Evolutionary conservation across 306 rosid genomes (phyloP), one percentile per base, ranked within the genome.

Genomic region (Cucumis sativus): DNA sequence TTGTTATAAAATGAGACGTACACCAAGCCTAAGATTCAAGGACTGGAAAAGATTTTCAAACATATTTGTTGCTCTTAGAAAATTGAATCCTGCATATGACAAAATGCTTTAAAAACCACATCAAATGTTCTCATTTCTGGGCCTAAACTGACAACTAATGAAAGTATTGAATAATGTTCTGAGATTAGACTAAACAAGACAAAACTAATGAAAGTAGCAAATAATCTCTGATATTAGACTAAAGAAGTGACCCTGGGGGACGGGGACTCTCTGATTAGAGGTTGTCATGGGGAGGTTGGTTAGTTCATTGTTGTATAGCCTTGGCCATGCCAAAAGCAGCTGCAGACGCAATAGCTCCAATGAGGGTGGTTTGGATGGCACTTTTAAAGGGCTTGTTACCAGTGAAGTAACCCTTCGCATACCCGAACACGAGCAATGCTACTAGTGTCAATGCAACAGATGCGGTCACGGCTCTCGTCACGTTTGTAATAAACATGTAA

Each of bases 301-400:
- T 72, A 72, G 61, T 49, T 83, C 83, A 92, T 11, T 80, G 79
- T 75, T 88, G 90, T 79, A 93, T 79, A 70, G 87, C 91, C 82
- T 93, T 91, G 10, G 98, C 98, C 84, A 93, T 8, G 84, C 88
- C 90, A 76, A 79, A 93, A 72, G 98, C 97, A 40, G 94, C 91
- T 0, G 96, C 93, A 6, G 98, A 94, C 1, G 97, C 98, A 30
- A 90, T 35, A 75, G 95, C 97, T 25, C 98, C 98, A 13, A 90
- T 89, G 11, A 94, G 83, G 52, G 95, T 78, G 43, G 98, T 94
- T 75, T 94, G 95, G 7, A 92, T 14, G 73, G 98, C 98, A 79
- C 95, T 94, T 52, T 25, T 52, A 76, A 94, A 59, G 58, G 98
- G 95, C 79, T 85, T 90, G 57, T 82, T 84, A 37, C 91, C 98